Conservation (phyloP, 768 basidiomycete species). For the Chalciporus piperatus region DNA sequence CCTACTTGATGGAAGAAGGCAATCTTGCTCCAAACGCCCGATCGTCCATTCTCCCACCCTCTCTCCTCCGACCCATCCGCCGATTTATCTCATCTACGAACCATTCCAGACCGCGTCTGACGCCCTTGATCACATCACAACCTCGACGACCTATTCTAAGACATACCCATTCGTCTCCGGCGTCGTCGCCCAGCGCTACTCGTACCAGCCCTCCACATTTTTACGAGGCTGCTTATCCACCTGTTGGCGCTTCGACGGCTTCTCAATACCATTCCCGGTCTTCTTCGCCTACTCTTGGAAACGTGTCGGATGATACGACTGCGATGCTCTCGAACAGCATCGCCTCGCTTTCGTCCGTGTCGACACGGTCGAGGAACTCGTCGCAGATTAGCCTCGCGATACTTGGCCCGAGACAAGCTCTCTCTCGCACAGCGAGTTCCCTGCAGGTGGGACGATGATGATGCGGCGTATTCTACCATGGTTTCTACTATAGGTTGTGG, state of each 20-base stretch:
- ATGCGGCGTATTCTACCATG: background rate
- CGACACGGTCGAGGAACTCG: slow-evolving; percentile 60
- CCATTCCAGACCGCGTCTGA: slow-evolving; percentile 19
- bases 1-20: slow-evolving; percentile 51
- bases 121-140: slow-evolving; percentile 17
- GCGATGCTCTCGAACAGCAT: slow-evolving; percentile 28
- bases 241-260: slow-evolving; percentile 31
- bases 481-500: background rate
- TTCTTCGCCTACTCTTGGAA: slow-evolving; percentile 27
- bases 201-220: slow-evolving; percentile 4
- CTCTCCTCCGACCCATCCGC: slow-evolving; percentile 29
- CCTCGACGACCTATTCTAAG: slow-evolving; percentile 15
- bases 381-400: slow-evolving; percentile 62
- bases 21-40: slow-evolving; percentile 7
- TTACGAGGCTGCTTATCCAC: slow-evolving; percentile 20
- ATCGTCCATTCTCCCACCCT: slow-evolving; percentile 20
- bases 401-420: slow-evolving; percentile 45
- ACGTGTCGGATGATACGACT: slow-evolving; percentile 12
- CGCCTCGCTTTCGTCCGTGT: slow-evolving; percentile 41
- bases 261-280: slow-evolving; percentile 34
- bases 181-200: slow-evolving; percentile 10
- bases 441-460: slow-evolving; percentile 3
- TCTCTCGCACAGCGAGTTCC: slow-evolving; percentile 36
- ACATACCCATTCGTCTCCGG: slow-evolving; percentile 21
- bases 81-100: slow-evolving; percentile 22